A percentile compares a stretch with the other conserved stretches of the same genome.
Evolutionary conservation across 2,329 filamentous ascomycete genomes (phyloP).

Genomic region (Clonostachys rosea): DNA sequence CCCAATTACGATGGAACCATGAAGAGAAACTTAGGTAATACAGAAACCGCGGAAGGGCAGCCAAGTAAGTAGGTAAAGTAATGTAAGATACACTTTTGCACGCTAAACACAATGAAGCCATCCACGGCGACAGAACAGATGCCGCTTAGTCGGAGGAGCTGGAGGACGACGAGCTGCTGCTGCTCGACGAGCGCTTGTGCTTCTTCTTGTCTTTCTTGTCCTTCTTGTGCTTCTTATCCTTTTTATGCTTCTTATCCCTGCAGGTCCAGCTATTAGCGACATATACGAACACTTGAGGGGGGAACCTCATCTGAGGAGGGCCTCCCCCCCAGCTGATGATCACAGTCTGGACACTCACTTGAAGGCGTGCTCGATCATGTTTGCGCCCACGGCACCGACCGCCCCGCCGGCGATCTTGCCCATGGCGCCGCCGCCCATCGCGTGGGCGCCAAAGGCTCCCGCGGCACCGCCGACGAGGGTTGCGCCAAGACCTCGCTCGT

Average conservation of each 20-base stretch:
- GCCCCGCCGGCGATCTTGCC: constrained; percentile 45
- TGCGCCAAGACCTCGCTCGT: constrained; percentile 51
- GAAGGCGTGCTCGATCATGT: constrained; percentile 38
- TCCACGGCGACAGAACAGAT: too few relatives aligned
- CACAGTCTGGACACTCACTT: constrained; percentile 11
- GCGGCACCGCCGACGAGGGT: constrained; percentile 47
- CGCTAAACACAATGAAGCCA: too few relatives aligned
- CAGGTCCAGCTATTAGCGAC: too few relatives aligned
- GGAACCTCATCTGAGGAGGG: too few relatives aligned
- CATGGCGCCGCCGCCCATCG: constrained; percentile 45
- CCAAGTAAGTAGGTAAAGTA: too few relatives aligned
- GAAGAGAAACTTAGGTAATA: too few relatives aligned
- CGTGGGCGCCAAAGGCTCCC: constrained; percentile 49
- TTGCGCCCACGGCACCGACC: constrained; percentile 50
- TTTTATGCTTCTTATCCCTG: constrained; percentile 14
- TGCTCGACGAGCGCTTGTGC: constrained; percentile 3
- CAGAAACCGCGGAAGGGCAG: too few relatives aligned
- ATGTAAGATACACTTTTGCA: too few relatives aligned
- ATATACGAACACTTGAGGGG: too few relatives aligned
- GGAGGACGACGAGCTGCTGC: constrained; percentile 6
- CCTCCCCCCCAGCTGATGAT: too few relatives aligned
- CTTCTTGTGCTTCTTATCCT: constrained; percentile 22
- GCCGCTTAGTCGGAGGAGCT: constrained; percentile 15
- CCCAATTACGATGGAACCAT: too few relatives aligned
- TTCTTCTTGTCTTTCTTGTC: constrained; percentile 12